These are phyloP conservation scores for Auriculariales sp. DNA, from an alignment of 768 basidiomycete genomes.

Conservation along the genomic window DNA sequence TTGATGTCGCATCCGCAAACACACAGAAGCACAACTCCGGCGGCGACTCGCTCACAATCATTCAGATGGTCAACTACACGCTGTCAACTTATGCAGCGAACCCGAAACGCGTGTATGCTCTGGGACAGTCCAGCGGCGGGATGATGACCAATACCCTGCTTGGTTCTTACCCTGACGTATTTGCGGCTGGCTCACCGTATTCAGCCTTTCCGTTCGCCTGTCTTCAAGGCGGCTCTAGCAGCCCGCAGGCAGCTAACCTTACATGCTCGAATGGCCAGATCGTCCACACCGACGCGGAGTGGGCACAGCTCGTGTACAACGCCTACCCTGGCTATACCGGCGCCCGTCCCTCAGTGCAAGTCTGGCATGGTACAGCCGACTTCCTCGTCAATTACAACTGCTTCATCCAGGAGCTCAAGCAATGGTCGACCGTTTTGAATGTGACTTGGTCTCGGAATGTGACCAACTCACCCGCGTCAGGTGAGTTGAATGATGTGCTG, in stretches of 20 bases:
- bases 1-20: background rate
- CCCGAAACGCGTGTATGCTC: conserved; percentile 2
- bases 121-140: conserved; percentile 1
- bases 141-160: conserved; percentile 4
- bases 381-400: background rate
- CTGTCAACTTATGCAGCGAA: background rate
- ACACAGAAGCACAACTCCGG: conserved; percentile 8
- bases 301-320: background rate
- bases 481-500: no score
- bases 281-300: background rate
- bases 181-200: conserved; percentile 1
- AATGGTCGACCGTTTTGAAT: conserved; percentile 1
- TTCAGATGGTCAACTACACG: background rate
- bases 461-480: no score
- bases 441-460: no score
- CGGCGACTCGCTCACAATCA: no score
- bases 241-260: background rate
- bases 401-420: conserved; percentile 1
- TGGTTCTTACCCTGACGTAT: conserved; percentile 2
- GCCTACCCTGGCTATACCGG: conserved; percentile 4
- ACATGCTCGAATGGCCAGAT: background rate
- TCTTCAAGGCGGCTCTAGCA: no score
- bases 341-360: background rate
- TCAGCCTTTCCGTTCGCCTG: background rate
- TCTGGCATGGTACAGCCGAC: conserved; percentile 1